Percentiles rank a stretch among this genome's conserved stretches.
Evolutionary conservation across 352 stramenopile species (phyloP).

Genomic region (Phytophthora kernoviae): DNA sequence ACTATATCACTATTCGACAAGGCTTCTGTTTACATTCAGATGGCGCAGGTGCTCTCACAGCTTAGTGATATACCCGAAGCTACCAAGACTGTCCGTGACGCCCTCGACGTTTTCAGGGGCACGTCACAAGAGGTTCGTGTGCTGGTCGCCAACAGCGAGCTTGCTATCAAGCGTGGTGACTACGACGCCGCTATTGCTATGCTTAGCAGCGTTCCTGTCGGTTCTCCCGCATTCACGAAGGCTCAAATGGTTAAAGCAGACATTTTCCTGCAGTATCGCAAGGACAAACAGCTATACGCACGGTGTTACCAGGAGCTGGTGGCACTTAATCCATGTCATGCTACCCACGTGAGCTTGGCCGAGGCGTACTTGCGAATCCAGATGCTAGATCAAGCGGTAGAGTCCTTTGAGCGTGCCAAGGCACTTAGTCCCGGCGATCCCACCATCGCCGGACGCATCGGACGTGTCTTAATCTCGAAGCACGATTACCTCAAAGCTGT

Average conservation of each 20-base stretch:
- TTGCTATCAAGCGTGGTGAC: slow-evolving; percentile 91
- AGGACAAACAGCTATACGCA: slow-evolving; percentile 91
- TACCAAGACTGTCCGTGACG: slow-evolving; percentile 68
- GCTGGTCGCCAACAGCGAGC: slow-evolving; percentile 89
- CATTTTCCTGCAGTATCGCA: slow-evolving; percentile 92
- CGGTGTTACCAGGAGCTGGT: slow-evolving; percentile 92
- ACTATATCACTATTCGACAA: slow-evolving; percentile 80
- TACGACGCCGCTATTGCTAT: slow-evolving; percentile 91
- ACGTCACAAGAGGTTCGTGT: slow-evolving; percentile 91
- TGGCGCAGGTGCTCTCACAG: slow-evolving; percentile 81
- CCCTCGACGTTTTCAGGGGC: slow-evolving; percentile 72
- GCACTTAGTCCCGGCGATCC: slow-evolving; percentile 66
- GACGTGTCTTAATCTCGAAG: slow-evolving; percentile 90
- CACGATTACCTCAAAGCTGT: slow-evolving; percentile 94
- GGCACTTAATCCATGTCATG: slow-evolving; percentile 69
- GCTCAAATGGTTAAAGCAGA: slow-evolving; percentile 94
- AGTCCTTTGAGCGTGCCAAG: slow-evolving; percentile 71
- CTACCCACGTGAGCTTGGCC: slow-evolving; percentile 85
- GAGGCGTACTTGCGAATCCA: slow-evolving; percentile 94
- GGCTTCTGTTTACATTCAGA: slow-evolving; percentile 87
- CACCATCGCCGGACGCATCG: slow-evolving; percentile 87
- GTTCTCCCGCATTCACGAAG: slow-evolving; percentile 82
- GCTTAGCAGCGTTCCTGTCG: slow-evolving; percentile 83
- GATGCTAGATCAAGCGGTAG: slow-evolving; percentile 87
- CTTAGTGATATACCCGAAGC: slow-evolving; percentile 76